Evolutionary conservation across 1,284 basidiomycete genomes (phyloP).

Genomic region (Apiotrichum laibachii): DNA sequence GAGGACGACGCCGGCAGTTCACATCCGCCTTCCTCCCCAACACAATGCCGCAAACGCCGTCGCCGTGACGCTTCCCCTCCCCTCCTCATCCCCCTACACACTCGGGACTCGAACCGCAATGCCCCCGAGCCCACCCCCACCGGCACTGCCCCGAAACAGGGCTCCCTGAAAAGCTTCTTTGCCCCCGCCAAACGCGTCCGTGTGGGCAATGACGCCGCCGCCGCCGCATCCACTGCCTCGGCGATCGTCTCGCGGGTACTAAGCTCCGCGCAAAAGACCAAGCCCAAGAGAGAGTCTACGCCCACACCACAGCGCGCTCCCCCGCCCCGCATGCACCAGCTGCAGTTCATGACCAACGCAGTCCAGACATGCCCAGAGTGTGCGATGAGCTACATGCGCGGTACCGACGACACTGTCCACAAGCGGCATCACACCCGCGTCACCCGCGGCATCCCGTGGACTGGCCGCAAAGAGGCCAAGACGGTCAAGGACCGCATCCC

Average conservation of each 20-base stretch:
- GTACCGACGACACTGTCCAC: conserved; percentile 51
- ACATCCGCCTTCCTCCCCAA: neutral
- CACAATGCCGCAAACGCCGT: conserved; percentile 2
- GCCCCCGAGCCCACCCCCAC: neutral
- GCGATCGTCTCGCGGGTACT: neutral
- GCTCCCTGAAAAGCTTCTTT: conserved; percentile 39
- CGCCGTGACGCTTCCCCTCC: neutral
- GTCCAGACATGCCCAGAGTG: conserved; percentile 49
- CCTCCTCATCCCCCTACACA: neutral
- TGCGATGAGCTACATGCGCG: conserved; percentile 51
- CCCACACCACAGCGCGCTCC: neutral
- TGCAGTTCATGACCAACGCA: conserved; percentile 37
- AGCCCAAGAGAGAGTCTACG: conserved; percentile 12
- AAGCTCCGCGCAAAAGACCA: neutral
- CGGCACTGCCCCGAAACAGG: conserved; percentile 20
- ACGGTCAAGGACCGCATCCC: neutral
- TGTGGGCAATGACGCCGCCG: neutral
- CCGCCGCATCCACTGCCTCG: neutral
- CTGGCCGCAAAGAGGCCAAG: conserved; percentile 8
- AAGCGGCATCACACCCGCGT: conserved; percentile 49
- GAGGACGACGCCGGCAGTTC: neutral
- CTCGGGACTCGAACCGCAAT: neutral
- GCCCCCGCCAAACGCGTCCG: conserved; percentile 8
- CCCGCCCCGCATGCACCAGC: conserved; percentile 24
- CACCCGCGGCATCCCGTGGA: conserved; percentile 50